Conservation (phyloP, 495 filamentous ascomycete genomes). For the Lasiosphaeriaceae sp. region DNA sequence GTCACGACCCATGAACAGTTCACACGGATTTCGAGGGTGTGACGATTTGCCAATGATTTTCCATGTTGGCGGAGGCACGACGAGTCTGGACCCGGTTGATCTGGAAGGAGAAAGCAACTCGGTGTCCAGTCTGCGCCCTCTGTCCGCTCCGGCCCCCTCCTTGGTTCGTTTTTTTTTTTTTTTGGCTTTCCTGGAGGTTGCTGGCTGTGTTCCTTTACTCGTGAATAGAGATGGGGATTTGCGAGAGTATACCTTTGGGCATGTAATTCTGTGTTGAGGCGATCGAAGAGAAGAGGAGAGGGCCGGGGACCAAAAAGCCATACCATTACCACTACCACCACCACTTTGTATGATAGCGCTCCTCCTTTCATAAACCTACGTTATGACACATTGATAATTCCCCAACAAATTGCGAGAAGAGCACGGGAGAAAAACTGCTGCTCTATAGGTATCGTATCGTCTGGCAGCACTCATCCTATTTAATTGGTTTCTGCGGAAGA, state of each 20-base stretch:
- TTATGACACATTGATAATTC: not conserved
- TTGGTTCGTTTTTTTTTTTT: not conserved
- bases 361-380: not conserved
- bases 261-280: not conserved
- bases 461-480: too few species aligned
- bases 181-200: not conserved
- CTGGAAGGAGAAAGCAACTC: not conserved
- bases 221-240: not conserved
- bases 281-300: not conserved
- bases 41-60: slow-evolving; percentile 1
- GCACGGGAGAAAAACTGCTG: too few species aligned
- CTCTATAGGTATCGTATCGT: too few species aligned
- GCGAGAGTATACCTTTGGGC: not conserved
- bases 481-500: too few species aligned
- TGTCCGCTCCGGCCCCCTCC: too few species aligned
- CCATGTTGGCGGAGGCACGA: too few species aligned
- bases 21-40: slow-evolving; percentile 4
- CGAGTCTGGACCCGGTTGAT: not conserved
- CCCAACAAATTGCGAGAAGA: not conserved
- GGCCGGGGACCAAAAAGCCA: not conserved
- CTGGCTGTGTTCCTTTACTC: not conserved
- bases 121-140: too few species aligned
- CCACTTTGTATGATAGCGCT: slow-evolving; percentile 9
- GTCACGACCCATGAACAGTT: slow-evolving; percentile 18
- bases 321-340: slow-evolving; percentile 1